Conservation (phyloP, 2,329 filamentous ascomycete species). For the Furcasterigmium sp. region DNA sequence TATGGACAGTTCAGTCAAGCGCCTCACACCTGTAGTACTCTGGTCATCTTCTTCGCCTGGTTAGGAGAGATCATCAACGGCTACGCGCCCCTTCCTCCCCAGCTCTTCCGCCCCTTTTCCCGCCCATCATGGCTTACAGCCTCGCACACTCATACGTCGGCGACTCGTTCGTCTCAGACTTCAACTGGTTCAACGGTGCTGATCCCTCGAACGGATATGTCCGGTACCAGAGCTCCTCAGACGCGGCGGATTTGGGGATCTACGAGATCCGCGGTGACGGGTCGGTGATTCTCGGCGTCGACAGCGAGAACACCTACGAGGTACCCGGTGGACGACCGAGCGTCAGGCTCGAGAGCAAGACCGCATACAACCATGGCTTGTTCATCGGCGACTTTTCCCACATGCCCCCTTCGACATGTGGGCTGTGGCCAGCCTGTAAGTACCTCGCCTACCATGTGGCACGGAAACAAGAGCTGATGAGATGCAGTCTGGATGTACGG, state of each 20-base stretch:
- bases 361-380: constrained; percentile 58
- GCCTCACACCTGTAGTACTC: too few species aligned
- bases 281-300: constrained; percentile 39
- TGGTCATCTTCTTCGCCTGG: too few species aligned
- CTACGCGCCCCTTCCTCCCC: neutral
- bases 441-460: constrained; percentile 4
- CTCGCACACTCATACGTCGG: constrained; percentile 36
- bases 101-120: neutral
- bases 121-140: constrained; percentile 26
- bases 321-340: constrained; percentile 44
- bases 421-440: constrained; percentile 67
- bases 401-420: constrained; percentile 67
- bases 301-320: constrained; percentile 30
- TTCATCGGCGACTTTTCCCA: constrained; percentile 69
- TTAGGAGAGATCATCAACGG: too few species aligned
- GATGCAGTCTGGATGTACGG: constrained; percentile 47
- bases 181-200: constrained; percentile 41
- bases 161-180: constrained; percentile 37
- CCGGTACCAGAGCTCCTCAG: constrained; percentile 37
- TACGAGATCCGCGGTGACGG: constrained; percentile 18
- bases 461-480: neutral
- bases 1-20: neutral
- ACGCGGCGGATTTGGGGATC: constrained; percentile 31
- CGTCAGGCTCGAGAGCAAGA: constrained; percentile 61
- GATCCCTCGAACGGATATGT: constrained; percentile 68